Base-by-base conservation (phyloP, 176 grass and related monocot species). In the Oryza longistaminata region DNA sequence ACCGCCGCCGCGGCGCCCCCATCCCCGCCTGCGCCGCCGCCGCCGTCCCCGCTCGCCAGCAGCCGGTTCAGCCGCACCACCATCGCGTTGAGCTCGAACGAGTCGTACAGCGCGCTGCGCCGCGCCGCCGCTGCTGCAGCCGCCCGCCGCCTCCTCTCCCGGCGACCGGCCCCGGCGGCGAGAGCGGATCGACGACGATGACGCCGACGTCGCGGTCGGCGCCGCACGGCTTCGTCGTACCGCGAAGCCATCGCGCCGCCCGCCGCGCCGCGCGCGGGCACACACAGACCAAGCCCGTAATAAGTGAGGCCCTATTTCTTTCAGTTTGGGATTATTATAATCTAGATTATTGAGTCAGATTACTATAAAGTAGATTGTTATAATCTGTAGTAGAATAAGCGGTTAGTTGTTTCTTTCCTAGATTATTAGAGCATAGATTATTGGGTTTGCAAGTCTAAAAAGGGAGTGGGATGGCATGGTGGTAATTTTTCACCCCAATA, bases 81-180 rank as follows among this genome's bases (percentile, higher is more conserved):
- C 84, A 91, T 86, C 29, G 92, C 87, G 64, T 75, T 92, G 85
- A 87, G 87, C 87, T 92, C 89, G 68, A 89, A 91, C 50, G 92
- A 91, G 87, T 94, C 87, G 67, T 89, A 91, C 81, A 94, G 81
- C 31, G 79, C 85, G 84, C 85, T 84, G 43, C 89, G 74, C 29
- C 29, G 29, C 29, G 26, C 44, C 3, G 44, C 71, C 73, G 74
- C 45, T 14, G 45, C 67, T 77, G 74, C 48, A 70, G 68, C 24
- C 39, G 1, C 24, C 79, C 15, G 5, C 50, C 42, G 62, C 4
- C 67, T 26, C 53, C 53, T 9, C 53, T 58, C 2, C 6, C 19
- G 16, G 13, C 71, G 22, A 66, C 81, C 3, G 49, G 22, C 26
- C 0, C 7, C 19, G 2, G 6, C 53, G 53, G 53, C 17, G 53